Percentiles rank a stretch among this genome's conserved stretches.
phyloP scores from a whole-genome alignment of 805 yeast genomes.

The Candida adriatica region DNA sequence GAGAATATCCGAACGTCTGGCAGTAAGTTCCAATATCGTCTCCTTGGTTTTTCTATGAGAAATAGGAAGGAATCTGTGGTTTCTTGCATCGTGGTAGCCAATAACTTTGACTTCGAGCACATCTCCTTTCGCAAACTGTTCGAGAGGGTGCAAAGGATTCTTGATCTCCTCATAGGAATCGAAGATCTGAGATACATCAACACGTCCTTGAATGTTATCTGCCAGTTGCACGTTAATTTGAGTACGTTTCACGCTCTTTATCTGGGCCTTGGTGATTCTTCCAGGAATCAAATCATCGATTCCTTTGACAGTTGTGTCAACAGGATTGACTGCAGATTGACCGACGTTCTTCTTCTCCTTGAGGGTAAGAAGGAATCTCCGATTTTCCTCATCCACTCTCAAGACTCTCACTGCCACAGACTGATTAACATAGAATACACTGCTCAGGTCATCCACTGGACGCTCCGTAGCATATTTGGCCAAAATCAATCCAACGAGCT shows the following conservation, averaged over 20 bases:
- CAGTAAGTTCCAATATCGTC: constrained; percentile 57
- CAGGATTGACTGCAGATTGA: constrained; percentile 43
- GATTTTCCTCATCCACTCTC: constrained; percentile 59
- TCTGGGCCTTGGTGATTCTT: constrained; percentile 46
- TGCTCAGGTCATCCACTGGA: constrained; percentile 44
- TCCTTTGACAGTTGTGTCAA: constrained; percentile 44
- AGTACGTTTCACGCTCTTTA: constrained; percentile 60
- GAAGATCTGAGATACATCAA: constrained; percentile 69
- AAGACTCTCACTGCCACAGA: constrained; percentile 64
- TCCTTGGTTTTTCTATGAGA: constrained; percentile 51
- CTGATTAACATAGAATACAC: constrained; percentile 56
- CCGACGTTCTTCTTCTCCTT: constrained; percentile 28
- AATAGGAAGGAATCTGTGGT: constrained; percentile 59
- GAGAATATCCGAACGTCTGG: constrained; percentile 37
- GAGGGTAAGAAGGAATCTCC: constrained; percentile 64
- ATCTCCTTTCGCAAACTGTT: constrained; percentile 52
- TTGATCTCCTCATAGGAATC: constrained; percentile 45
- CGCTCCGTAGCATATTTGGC: constrained; percentile 62
- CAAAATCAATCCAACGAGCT: constrained; percentile 75
- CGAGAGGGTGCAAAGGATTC: constrained; percentile 52
- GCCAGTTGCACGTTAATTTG: constrained; percentile 73
- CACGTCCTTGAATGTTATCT: constrained; percentile 71
- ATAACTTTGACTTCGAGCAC: constrained; percentile 56
- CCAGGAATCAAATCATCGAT: constrained; percentile 55
- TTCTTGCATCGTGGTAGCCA: constrained; percentile 70